A percentile compares a stretch with the other conserved stretches of the same genome.
These are phyloP conservation scores for Paspalum notatum DNA, from an alignment of 176 grass and related monocot species.

Conservation along the genomic window DNA sequence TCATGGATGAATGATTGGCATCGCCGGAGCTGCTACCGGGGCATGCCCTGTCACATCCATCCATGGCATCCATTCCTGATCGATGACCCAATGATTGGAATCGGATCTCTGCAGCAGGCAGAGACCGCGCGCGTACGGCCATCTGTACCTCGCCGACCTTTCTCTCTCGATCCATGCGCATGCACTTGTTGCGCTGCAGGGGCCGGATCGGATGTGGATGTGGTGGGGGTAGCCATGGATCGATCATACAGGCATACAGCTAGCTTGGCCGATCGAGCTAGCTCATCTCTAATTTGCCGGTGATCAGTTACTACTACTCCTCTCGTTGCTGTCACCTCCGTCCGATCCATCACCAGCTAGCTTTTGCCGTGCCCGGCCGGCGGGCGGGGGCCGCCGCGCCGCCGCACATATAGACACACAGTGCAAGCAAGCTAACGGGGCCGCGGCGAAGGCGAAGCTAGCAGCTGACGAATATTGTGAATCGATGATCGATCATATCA, in stretches of 20 bases:
- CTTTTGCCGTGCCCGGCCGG: too few relatives aligned
- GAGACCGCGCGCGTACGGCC: not conserved
- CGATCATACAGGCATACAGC: too few relatives aligned
- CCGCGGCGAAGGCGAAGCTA: not conserved
- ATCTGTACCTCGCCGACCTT: not conserved
- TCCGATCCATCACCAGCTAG: too few relatives aligned
- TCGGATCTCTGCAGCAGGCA: not conserved
- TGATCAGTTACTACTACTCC: too few relatives aligned
- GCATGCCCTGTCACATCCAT: too few relatives aligned
- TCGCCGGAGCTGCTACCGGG: too few relatives aligned
- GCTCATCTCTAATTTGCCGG: too few relatives aligned
- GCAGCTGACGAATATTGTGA: not conserved
- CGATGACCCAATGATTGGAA: conserved; percentile 21
- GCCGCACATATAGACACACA: conserved; percentile 1
- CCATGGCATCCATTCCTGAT: too few relatives aligned
- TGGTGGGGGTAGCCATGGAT: too few relatives aligned
- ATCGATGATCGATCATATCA: not conserved
- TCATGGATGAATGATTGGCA: not conserved
- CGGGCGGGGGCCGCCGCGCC: not conserved
- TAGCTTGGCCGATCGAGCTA: too few relatives aligned
- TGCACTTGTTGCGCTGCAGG: not conserved
- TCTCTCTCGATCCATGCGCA: not conserved
- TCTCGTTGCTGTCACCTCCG: too few relatives aligned
- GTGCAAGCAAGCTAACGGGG: not conserved
- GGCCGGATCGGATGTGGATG: too few relatives aligned